Base-by-base conservation (phyloP, 2,329 filamentous ascomycete species). In the Orbilia quercus region DNA sequence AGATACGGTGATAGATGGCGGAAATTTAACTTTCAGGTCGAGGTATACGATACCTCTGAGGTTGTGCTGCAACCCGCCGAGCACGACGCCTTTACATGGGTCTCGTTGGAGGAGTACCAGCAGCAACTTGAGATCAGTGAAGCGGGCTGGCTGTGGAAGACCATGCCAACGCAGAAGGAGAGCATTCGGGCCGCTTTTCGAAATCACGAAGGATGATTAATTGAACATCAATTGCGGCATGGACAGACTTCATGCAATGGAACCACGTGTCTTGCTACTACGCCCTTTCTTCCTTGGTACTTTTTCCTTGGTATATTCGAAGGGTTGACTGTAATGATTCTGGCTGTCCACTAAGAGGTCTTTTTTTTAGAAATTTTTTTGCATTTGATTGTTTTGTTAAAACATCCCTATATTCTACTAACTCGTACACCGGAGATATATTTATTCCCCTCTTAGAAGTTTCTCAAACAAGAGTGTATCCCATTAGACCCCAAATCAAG, bases 21-120 rank as follows among this genome's bases (percentile, higher is more conserved):
- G 45, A 78, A 78, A 42, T 76, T 75, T 45, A 76, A 70, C 48
- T 78, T 78, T 40, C 62, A 76, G 20, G 74, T 77, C 3, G 75
- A 77, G 59, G 76, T 77, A 12, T 59, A 71, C 44, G 54, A 66
- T 54, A 45, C 58, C 20, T 42, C 64, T 20, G 51, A 69, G 40
- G 42, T 73, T 40, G 63, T 53, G 38, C 38, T 72, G 44, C 63
- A 76, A 11, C 75, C 76, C 36, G 58, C 22, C 2, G 77, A 77
- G 50, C 77, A 78, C 62, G 69, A 72, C 34, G 65, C 36, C 53
- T 76, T 58, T 25, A 45, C 53, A 47, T 78, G 76, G 77, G 64
- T 75, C 28, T 42, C 25, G 1, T 65, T 34, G 48, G 69, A 72
- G 72, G 63, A 65, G 20, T 65, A 66, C 11, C 23, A 54, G 16